Percentiles rank a stretch among this genome's conserved stretches.
Conservation (phyloP, 83 land plant genomes). For the Picea abies region DNA sequence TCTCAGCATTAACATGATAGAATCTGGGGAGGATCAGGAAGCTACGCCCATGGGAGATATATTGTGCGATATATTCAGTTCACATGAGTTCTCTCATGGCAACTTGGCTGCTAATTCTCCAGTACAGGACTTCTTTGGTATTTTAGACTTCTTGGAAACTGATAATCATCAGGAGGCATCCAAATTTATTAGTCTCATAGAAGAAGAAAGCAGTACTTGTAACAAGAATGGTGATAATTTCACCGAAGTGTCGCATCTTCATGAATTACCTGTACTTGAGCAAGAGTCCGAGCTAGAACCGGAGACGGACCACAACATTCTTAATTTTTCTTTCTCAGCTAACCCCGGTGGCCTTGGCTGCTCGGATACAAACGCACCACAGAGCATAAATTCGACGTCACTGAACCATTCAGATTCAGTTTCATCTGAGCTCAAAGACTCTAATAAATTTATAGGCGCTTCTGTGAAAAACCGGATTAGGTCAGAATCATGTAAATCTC, state of each 20-base stretch:
- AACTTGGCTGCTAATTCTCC: no score
- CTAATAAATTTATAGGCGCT: no score
- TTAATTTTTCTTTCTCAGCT: neutral
- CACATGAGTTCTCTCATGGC: no score
- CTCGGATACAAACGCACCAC: neutral
- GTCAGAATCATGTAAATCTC: neutral
- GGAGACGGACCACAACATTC: neutral
- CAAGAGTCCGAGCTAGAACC: conserved; percentile 8
- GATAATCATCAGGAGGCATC: neutral
- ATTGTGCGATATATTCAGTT: no score
- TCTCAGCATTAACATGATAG: no score
- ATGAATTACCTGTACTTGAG: neutral
- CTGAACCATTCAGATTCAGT: neutral
- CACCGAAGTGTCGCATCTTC: neutral
- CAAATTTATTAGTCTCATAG: neutral
- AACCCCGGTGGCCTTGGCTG: neutral
- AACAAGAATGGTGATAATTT: neutral
- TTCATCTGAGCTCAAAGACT: no score
- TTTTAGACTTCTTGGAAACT: conserved; percentile 9
- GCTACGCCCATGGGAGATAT: no score
- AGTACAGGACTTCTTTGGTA: neutral
- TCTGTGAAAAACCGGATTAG: neutral
- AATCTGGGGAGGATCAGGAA: no score
- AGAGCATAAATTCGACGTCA: neutral
- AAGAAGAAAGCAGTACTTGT: neutral